Evolutionary conservation across 2,329 filamentous ascomycete genomes (phyloP), one percentile per base, ranked within the genome.

Genomic region (Aureobasidium sp.): DNA sequence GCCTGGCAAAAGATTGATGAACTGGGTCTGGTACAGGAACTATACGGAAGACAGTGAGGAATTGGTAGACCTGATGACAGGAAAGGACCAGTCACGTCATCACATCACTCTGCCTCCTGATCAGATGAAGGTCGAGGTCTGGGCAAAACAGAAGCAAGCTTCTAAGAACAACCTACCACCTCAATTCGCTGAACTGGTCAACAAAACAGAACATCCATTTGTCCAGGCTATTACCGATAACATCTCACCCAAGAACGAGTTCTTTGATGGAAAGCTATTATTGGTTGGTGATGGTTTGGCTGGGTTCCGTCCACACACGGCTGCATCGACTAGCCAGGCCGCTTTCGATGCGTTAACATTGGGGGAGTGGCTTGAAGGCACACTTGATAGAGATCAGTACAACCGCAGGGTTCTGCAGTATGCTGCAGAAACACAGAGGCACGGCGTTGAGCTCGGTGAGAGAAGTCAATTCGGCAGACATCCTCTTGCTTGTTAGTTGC

Each of bases 1-100:
- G 36, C 67, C 70, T 0, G 76, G 75, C 5, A 66, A 76, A 29
- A 73, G 77, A 11, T 72, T 78, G 3, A 70, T 80, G 64, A 81
- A 80, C 62, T 79, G 73, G 64, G 75, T 81, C 1, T 79, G 77
- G 72, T 81, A 81, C 68, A 73, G 68, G 58, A 77, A 79, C 64
- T 71, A 76, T 30, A 64, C 69, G 0, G 72, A 77, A n/a, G 70
- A 67, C 7, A 75, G 75, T 1, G 42, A 67, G 2, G 76, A 76
- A 25, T 71, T 78, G 29, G 66, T 68, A 9, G 73, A 75, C 1
- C 65, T 79, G 8, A 76, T 81, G 71, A 81, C 78, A 2, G 78
- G 79, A 62, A 63, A 69, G 3, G 65, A 77, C 27, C 76, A 76
- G 11, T 67, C 68, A 37, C 65, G 67, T 3, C 77, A 79, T 64